Base-by-base conservation (phyloP, 306 rosid genomes). In the Alnus rubra region DNA sequence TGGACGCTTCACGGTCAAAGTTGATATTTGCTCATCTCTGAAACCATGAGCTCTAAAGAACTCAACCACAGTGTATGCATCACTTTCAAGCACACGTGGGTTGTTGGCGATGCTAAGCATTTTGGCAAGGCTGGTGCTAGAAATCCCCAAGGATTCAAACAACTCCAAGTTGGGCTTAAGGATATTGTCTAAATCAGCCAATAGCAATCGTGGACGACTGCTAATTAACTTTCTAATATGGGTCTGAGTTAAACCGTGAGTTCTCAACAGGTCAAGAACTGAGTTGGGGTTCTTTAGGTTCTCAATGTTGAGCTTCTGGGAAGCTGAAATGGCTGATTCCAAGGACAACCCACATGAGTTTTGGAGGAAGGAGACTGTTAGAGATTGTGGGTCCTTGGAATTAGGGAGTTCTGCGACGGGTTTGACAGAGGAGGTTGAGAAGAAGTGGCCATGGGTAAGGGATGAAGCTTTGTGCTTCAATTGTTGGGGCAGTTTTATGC, bases 321-420 rank as follows among this genome's bases (percentile, higher is more conserved):
- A 65, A 75, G 54, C 67, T 62, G 59, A 70, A 54, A 63, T 71
- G 64, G 86, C 86, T 0, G 75, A 79, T 53, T 79, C 42, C 45
- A 49, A 64, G 50, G 83, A 79, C 10, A 83, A 11, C 83, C 86
- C 86, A 75, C 83, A 75, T 65, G 86, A 70, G 0, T 75, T 83
- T 79, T 16, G 18, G 58, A 83, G 83, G 70, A 75, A 79, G 13
- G 71, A 79, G 44, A 63, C 67, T n/a, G 81, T 79, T 13, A 47
- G 45, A 31, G 67, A 51, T 19, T 30, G 28, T 52, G 68, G 53
- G 69, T 83, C 47, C 2, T 9, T 30, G 28, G 30, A n/a, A 70
- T 12, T 75, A 5, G 75, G 14, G 30, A 42, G 31, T 12, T 71
- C 28, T 19, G 75, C 53, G 7, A 37, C 18, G 69, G 78, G 35